phyloP scores from a whole-genome alignment of 306 rosid species.

The Prinsepia uniflora region DNA sequence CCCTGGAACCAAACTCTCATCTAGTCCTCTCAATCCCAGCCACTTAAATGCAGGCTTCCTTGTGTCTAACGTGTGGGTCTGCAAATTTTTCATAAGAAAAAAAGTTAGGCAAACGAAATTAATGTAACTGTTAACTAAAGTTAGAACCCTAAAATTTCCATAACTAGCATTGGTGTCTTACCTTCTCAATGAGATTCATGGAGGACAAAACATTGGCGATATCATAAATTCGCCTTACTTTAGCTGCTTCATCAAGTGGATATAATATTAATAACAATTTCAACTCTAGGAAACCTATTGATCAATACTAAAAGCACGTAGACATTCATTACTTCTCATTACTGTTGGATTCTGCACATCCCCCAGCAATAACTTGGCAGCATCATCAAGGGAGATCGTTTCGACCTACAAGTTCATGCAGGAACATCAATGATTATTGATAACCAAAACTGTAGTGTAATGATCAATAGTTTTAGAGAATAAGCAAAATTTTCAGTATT shows the following conservation, averaged over 20 bases:
- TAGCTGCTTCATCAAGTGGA: constrained; percentile 53
- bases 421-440: constrained; percentile 7
- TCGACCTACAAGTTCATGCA: constrained; percentile 39
- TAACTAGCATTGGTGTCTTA: constrained; percentile 14
- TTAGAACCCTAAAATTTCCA: not conserved
- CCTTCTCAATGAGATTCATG: constrained; percentile 88
- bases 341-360: constrained; percentile 59
- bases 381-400: constrained; percentile 85
- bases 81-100: constrained; percentile 22
- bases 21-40: constrained; percentile 56
- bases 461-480: not conserved
- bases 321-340: constrained; percentile 61
- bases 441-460: not conserved
- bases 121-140: not conserved
- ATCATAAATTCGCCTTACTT: constrained; percentile 92
- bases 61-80: constrained; percentile 71
- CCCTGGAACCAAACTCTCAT: constrained; percentile 22
- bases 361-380: constrained; percentile 85
- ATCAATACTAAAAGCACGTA: constrained; percentile 11
- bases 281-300: not conserved
- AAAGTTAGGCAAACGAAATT: not conserved
- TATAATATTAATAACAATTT: constrained; percentile 8
- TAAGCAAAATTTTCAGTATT: not conserved
- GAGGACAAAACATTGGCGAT: constrained; percentile 91
- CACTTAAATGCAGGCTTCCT: constrained; percentile 93